Conservation (phyloP, 805 yeast species). For the Teunomyces stri region DNA sequence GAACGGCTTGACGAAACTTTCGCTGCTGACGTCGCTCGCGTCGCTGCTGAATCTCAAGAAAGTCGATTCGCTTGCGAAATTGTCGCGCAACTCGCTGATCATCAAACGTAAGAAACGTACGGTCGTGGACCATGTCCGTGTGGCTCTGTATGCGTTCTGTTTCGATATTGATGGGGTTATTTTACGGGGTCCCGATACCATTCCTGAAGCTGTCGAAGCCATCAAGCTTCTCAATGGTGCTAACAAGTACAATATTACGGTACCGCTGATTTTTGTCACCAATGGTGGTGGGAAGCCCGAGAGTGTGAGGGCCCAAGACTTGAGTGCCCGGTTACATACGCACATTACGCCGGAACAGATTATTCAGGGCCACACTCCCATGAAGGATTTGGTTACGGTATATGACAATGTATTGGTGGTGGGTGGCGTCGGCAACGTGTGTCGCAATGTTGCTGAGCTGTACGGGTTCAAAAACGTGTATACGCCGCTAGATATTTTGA, state of each 20-base stretch:
- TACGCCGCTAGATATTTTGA: slow-evolving; percentile 78
- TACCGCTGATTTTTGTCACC: slow-evolving; percentile 83
- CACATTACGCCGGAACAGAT: slow-evolving; percentile 73
- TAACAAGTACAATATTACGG: slow-evolving; percentile 71
- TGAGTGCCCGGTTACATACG: slow-evolving; percentile 57
- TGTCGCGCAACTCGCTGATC: slow-evolving; percentile 45
- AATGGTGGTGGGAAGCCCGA: slow-evolving; percentile 93
- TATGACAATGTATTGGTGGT: slow-evolving; percentile 78
- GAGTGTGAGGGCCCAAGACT: slow-evolving; percentile 65
- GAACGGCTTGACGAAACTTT: slow-evolving; percentile 40
- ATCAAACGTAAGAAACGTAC: slow-evolving; percentile 47
- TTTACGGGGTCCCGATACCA: slow-evolving; percentile 78
- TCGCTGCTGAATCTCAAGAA: slow-evolving; percentile 38
- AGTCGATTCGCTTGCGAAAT: slow-evolving; percentile 44
- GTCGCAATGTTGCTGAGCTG: slow-evolving; percentile 76
- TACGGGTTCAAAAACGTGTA: slow-evolving; percentile 83
- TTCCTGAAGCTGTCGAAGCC: slow-evolving; percentile 77
- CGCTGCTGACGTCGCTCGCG: slow-evolving; percentile 34
- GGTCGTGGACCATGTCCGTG: slow-evolving; percentile 65
- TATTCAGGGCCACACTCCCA: slow-evolving; percentile 92
- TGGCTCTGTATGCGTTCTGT: slow-evolving; percentile 84
- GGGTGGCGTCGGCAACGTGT: slow-evolving; percentile 84
- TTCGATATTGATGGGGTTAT: slow-evolving; percentile 93
- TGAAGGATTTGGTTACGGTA: slow-evolving; percentile 71
- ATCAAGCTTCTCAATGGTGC: slow-evolving; percentile 70